phyloP scores from a whole-genome alignment of 805 yeast genomes.

The Saccharomycopsis schoenii region DNA sequence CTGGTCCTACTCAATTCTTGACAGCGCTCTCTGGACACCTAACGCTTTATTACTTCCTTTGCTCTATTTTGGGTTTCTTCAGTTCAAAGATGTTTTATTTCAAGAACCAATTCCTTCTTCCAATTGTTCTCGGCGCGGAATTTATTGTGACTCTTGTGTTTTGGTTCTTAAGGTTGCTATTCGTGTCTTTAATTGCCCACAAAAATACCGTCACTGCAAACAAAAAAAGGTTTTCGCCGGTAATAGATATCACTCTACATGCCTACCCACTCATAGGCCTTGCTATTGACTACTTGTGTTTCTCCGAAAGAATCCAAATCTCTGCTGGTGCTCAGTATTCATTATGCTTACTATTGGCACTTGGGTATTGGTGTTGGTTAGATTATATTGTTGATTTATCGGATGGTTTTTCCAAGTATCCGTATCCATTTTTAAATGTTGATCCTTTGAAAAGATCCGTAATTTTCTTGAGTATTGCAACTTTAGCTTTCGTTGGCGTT shows the following conservation, averaged over 20 bases:
- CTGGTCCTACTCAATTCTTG: constrained; percentile 60
- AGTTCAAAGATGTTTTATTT: constrained; percentile 12
- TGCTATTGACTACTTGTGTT: constrained; percentile 9
- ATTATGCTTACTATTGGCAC: constrained; percentile 4
- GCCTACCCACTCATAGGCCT: constrained; percentile 10
- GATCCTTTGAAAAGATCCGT: constrained; percentile 6
- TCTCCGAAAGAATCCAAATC: constrained; percentile 7
- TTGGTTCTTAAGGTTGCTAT: constrained; percentile 56
- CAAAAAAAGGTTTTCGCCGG: neutral
- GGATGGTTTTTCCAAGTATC: constrained; percentile 14
- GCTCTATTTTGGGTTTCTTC: neutral
- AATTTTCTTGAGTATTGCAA: constrained; percentile 8
- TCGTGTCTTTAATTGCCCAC: constrained; percentile 32
- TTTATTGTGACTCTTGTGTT: constrained; percentile 51
- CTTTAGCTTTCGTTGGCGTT: constrained; percentile 13
- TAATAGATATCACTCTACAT: constrained; percentile 15
- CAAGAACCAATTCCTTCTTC: constrained; percentile 35
- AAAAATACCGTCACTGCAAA: neutral
- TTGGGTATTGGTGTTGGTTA: constrained; percentile 17
- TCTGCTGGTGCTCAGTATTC: constrained; percentile 5
- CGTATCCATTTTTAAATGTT: constrained; percentile 18
- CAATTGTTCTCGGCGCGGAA: constrained; percentile 49
- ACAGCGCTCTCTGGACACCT: constrained; percentile 49
- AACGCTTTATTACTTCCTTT: constrained; percentile 33
- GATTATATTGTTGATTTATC: constrained; percentile 9